Base-by-base conservation (phyloP, 371 early-diverging fungal genomes). In the Entomophthora muscae region DNA sequence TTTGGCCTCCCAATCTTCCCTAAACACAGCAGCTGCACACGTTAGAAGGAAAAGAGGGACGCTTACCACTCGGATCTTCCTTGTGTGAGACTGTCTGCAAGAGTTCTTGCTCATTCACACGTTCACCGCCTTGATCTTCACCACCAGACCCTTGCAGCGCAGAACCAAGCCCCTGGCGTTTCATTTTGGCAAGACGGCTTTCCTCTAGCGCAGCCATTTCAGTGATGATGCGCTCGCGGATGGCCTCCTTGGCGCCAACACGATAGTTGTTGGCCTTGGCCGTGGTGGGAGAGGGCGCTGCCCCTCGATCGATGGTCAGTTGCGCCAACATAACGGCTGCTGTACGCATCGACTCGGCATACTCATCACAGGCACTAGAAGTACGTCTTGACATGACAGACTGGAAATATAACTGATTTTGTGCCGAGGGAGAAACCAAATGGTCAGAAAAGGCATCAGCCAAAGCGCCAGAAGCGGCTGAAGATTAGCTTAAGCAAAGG, bases 281-380 rank as follows among this genome's bases (percentile, higher is more conserved):
- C 10, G 63, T 53, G 71, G 71, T 63, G n/a, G n/a, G n/a, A 70
- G 66, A 63, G 67, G 31, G 67, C 69, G 68, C 28, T 65, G 33
- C 52, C 53, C 53, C 28, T 66, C 53, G n/a, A 65, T 67, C 23
- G 70, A 66, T 83, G 52, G 90, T 88, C 2, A 98, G 73, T 70
- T 98, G 98, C 0, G 95, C 93, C 26, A 98, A 75, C 83, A 98
- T 87, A 10, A 98, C 86, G 1, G 95, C 95, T 0, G 96, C 98
- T 0, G 96, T 97, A 42, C 91, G 79, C 90, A 95, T 93, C 32
- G 86, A 78, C 63, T 93, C 93, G 7, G 90, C 84, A 71, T 90
- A 90, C 29, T 90, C 93, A 53, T 89, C 90, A 0, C 75, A 79
- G 1, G 81, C 78, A 67, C 75, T 76, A 32, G 73, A 72, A 21